Percentiles rank a stretch among this genome's conserved stretches.
Conservation (phyloP, 495 filamentous ascomycete genomes). For the Penicillium flavigenum region DNA sequence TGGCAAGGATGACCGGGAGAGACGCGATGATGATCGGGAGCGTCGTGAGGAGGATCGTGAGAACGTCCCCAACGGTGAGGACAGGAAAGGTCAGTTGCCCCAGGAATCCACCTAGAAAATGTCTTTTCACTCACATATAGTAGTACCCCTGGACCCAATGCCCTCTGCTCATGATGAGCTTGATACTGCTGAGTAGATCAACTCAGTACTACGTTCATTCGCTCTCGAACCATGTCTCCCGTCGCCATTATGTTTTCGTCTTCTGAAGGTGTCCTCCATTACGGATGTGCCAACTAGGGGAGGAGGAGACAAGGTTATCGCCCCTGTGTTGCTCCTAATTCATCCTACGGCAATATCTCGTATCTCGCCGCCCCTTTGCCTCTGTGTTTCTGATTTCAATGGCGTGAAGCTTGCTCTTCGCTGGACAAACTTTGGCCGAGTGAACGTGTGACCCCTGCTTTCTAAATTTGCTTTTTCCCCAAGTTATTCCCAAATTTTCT, state of each 20-base stretch:
- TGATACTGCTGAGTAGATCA: constrained; percentile 86
- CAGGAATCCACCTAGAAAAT: background rate
- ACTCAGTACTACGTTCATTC: constrained; percentile 19
- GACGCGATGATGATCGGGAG: constrained; percentile 67
- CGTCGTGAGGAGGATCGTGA: constrained; percentile 52
- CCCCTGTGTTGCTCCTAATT: background rate
- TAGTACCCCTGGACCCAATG: constrained; percentile 67
- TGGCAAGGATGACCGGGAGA: constrained; percentile 63
- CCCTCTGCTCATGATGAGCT: constrained; percentile 91
- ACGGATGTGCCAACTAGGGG: constrained; percentile 1
- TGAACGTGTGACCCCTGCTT: background rate
- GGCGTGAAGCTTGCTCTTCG: background rate
- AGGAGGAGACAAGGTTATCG: background rate
- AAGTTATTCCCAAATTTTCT: constrained; percentile 12
- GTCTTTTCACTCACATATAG: constrained; percentile 16
- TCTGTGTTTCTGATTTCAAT: constrained; percentile 15
- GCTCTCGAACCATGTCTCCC: constrained; percentile 1
- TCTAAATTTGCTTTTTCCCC: background rate
- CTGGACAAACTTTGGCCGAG: background rate
- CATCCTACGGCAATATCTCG: background rate
- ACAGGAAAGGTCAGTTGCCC: constrained; percentile 75
- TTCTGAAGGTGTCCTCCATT: constrained; percentile 2
- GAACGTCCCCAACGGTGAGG: constrained; percentile 55
- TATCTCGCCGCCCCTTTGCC: background rate
- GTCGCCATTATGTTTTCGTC: background rate